phyloP scores from a whole-genome alignment of 768 basidiomycete genomes.

The Trametes coccinea region DNA sequence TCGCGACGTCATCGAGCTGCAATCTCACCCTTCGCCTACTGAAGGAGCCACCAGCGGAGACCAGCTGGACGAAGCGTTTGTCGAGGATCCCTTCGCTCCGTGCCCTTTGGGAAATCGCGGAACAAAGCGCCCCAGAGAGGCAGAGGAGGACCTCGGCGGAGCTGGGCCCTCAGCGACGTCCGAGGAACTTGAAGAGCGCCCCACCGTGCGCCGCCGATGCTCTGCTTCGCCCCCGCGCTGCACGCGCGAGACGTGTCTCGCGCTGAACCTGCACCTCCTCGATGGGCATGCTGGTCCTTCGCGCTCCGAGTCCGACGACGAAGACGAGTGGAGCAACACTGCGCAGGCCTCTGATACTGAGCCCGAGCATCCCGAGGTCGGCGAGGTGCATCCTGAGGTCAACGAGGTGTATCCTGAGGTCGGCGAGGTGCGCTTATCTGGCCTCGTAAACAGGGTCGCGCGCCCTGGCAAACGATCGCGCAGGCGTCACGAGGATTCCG shows the following conservation, averaged over 20 bases:
- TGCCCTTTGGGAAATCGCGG: background rate
- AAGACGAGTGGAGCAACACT: slow-evolving; percentile 7
- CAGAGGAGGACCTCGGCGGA: background rate
- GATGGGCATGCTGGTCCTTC: background rate
- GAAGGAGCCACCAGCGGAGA: no score
- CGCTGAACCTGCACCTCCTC: background rate
- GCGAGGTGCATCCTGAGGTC: background rate
- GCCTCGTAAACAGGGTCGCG: no score
- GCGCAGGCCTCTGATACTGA: slow-evolving; percentile 1
- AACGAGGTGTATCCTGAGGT: background rate
- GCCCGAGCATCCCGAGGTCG: background rate
- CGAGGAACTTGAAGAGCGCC: background rate
- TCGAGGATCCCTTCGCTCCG: no score
- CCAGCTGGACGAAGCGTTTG: no score
- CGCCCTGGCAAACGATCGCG: background rate
- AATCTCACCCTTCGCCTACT: no score
- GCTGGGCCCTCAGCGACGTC: background rate
- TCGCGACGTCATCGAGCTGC: no score
- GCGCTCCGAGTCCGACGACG: background rate
- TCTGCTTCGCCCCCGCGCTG: background rate
- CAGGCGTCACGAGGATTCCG: background rate
- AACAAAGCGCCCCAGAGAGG: background rate
- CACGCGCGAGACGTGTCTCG: slow-evolving; percentile 3
- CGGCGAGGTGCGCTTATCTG: background rate
- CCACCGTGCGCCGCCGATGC: background rate